These are phyloP conservation scores for Calonectria hawksworthii DNA, from an alignment of 2,329 filamentous ascomycete genomes.

Conservation along the genomic window DNA sequence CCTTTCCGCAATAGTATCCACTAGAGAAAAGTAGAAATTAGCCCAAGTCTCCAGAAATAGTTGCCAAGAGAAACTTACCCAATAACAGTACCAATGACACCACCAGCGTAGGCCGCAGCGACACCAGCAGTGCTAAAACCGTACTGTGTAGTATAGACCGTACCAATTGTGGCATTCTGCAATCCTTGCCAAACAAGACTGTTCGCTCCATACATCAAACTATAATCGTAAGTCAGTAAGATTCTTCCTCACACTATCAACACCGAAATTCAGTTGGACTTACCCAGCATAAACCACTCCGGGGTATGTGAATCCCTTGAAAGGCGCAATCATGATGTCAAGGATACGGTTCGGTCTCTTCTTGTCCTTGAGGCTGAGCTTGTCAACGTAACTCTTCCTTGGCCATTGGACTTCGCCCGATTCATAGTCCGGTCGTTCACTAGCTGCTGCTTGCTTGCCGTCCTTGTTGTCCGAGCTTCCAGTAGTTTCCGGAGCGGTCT, in stretches of 20 bases:
- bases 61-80: conserved; percentile 35
- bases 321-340: conserved; percentile 51
- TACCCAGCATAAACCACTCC: conserved; percentile 52
- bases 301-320: conserved; percentile 48
- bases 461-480: neutral
- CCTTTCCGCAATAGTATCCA: conserved; percentile 47
- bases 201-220: conserved; percentile 50
- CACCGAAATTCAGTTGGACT: neutral
- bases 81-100: conserved; percentile 58
- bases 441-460: neutral
- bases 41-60: neutral
- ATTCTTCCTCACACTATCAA: neutral
- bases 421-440: conserved; percentile 36
- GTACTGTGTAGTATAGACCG: conserved; percentile 49
- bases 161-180: conserved; percentile 49
- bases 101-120: conserved; percentile 45
- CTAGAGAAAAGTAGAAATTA: conserved; percentile 21
- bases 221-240: neutral
- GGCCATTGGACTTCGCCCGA: conserved; percentile 48
- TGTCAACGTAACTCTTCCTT: conserved; percentile 54
- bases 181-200: conserved; percentile 50
- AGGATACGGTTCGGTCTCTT: conserved; percentile 54
- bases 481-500: neutral
- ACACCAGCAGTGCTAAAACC: conserved; percentile 48
- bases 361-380: conserved; percentile 49